A percentile compares a stretch with the other conserved stretches of the same genome.
These are phyloP conservation scores for Monsonia emarginata DNA, from an alignment of 441 rosid genomes.

Conservation along the genomic window DNA sequence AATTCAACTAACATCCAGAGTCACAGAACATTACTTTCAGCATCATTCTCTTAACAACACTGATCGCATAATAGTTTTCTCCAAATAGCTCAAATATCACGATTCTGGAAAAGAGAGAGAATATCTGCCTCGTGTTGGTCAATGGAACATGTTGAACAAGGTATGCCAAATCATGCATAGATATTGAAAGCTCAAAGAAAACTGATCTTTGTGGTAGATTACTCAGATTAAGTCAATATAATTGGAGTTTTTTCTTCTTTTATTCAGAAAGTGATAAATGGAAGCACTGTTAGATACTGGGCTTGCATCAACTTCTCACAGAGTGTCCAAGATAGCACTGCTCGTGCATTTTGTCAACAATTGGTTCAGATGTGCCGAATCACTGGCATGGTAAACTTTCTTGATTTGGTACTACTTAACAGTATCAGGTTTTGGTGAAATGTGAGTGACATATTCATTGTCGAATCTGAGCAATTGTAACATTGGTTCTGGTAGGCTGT, in stretches of 20 bases:
- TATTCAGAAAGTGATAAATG: slow-evolving; percentile 83
- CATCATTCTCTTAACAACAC: slow-evolving; percentile 10
- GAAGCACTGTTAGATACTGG: slow-evolving; percentile 86
- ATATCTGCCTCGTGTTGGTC: slow-evolving; percentile 90
- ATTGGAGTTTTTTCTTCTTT: slow-evolving; percentile 5
- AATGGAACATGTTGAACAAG: slow-evolving; percentile 99
- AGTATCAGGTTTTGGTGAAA: not conserved
- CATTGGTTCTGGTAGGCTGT: slow-evolving; percentile 1
- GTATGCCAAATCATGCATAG: slow-evolving; percentile 23
- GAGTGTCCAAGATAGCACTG: slow-evolving; percentile 80
- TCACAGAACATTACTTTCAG: not conserved
- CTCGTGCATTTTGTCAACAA: slow-evolving; percentile 77
- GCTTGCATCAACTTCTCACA: slow-evolving; percentile 90
- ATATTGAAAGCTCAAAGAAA: not conserved
- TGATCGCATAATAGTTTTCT: slow-evolving; percentile 16
- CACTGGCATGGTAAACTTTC: slow-evolving; percentile 74
- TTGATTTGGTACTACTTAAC: not conserved
- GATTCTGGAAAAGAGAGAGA: slow-evolving; percentile 94
- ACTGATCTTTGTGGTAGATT: not conserved
- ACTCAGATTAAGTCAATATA: not conserved
- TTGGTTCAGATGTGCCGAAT: slow-evolving; percentile 93
- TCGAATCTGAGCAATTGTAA: not conserved
- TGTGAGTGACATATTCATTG: not conserved
- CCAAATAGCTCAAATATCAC: slow-evolving; percentile 73
- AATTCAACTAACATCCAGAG: slow-evolving; percentile 13